Percentiles rank a stretch among this genome's conserved stretches.
Conservation (phyloP, 805 yeast genomes). For the Kregervanrija pseudodelftensis region DNA sequence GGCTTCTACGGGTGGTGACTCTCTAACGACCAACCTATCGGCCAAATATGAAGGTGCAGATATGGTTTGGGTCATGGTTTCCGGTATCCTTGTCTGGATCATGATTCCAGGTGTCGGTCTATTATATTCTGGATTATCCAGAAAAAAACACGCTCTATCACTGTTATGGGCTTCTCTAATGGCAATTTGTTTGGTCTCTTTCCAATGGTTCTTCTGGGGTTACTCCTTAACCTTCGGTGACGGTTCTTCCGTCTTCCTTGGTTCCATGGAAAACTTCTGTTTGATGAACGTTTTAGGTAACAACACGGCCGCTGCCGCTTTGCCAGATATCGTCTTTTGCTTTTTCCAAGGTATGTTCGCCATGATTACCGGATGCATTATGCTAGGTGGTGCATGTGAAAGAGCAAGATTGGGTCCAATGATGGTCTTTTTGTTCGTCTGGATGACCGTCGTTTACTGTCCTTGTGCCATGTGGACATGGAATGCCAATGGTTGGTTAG, state of each 20-base stretch:
- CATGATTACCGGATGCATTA: slow-evolving; percentile 81
- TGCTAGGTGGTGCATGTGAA: slow-evolving; percentile 98
- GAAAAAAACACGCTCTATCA: slow-evolving; percentile 94
- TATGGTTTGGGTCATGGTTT: slow-evolving; percentile 77
- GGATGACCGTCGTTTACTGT: slow-evolving; percentile 94
- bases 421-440: slow-evolving; percentile 88
- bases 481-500: slow-evolving; percentile 92
- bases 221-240: slow-evolving; percentile 74
- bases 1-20: slow-evolving; percentile 36
- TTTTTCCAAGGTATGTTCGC: slow-evolving; percentile 98
- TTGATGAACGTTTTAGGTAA: slow-evolving; percentile 78
- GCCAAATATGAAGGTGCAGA: slow-evolving; percentile 63
- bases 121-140: slow-evolving; percentile 84
- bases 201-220: slow-evolving; percentile 99
- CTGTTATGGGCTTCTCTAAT: slow-evolving; percentile 90
- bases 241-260: slow-evolving; percentile 55
- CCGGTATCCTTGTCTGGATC: slow-evolving; percentile 83
- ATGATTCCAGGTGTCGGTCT: slow-evolving; percentile 97
- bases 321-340: slow-evolving; percentile 90
- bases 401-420: slow-evolving; percentile 94
- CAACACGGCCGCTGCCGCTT: slow-evolving; percentile 53
- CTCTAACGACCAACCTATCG: slow-evolving; percentile 66
- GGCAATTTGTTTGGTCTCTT: slow-evolving; percentile 73
- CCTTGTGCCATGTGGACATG: slow-evolving; percentile 98
- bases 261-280: slow-evolving; percentile 75